phyloP scores from a whole-genome alignment of 1,139 yeast species.

The Petasospora fabianii region DNA sequence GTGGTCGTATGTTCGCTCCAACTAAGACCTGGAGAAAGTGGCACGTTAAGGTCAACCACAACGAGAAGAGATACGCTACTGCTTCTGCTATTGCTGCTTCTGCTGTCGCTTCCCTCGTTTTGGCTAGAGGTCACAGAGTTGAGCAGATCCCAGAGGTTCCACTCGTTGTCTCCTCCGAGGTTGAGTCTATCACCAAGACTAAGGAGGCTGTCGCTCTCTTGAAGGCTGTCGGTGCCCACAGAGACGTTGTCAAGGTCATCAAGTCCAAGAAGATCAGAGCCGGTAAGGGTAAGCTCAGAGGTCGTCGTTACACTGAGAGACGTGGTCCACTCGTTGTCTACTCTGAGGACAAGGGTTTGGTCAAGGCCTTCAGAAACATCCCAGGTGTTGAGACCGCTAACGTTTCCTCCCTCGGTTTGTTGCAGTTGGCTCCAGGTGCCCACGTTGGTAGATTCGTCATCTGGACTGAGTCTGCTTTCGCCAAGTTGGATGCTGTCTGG shows the following conservation, averaged over 20 bases:
- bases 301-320: constrained; percentile 99
- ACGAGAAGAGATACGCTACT: constrained; percentile 99
- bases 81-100: constrained; percentile 99
- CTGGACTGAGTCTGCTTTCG: constrained; percentile 99
- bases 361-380: constrained; percentile 98
- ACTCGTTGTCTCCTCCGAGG: constrained; percentile 90
- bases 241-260: constrained; percentile 96
- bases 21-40: constrained; percentile 99
- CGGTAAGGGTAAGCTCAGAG: constrained; percentile 99
- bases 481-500: constrained; percentile 95
- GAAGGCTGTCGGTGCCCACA: constrained; percentile 98
- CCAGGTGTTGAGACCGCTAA: constrained; percentile 99
- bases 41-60: constrained; percentile 99
- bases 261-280: constrained; percentile 99
- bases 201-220: constrained; percentile 98
- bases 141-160: constrained; percentile 99
- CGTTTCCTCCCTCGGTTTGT: constrained; percentile 90
- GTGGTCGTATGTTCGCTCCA: constrained; percentile 99
- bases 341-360: constrained; percentile 96
- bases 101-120: constrained; percentile 95
- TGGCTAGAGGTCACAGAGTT: constrained; percentile 99
- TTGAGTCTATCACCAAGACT: constrained; percentile 93
- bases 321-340: constrained; percentile 99
- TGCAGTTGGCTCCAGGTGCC: constrained; percentile 99
- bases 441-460: constrained; percentile 99